Evolutionary conservation across 208 protist genomes (phyloP).

Genomic region (Leishmania tropica): DNA sequence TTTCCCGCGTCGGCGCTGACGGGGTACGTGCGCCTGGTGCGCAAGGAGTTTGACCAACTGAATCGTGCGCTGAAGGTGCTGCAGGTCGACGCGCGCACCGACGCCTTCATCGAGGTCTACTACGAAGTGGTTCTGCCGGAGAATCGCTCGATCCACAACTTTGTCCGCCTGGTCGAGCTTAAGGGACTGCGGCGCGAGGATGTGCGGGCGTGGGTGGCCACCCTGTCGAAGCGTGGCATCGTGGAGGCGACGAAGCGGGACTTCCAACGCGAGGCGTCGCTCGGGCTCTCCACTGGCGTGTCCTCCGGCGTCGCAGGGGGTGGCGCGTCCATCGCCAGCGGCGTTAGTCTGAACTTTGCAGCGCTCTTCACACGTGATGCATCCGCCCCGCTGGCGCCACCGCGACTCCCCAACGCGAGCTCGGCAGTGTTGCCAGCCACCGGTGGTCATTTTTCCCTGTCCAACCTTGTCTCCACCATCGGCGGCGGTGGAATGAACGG

Average conservation of each 20-base stretch:
- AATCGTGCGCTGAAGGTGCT: conserved; percentile 88
- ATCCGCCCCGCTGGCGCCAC: conserved; percentile 9
- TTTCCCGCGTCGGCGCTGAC: conserved; percentile 55
- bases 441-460: conserved; percentile 30
- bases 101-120: conserved; percentile 86
- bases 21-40: conserved; percentile 78
- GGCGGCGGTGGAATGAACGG: conserved; percentile 1
- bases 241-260: conserved; percentile 88
- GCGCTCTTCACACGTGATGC: conserved; percentile 52
- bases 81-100: conserved; percentile 71
- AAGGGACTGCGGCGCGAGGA: conserved; percentile 84
- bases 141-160: conserved; percentile 88
- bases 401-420: neutral
- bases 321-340: conserved; percentile 1
- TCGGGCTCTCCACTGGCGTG: conserved; percentile 43
- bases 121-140: conserved; percentile 81
- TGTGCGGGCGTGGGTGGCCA: conserved; percentile 74
- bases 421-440: conserved; percentile 8
- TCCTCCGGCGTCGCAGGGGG: conserved; percentile 5
- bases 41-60: conserved; percentile 80
- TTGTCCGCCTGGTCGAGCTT: conserved; percentile 84
- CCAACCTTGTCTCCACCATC: conserved; percentile 37
- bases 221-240: conserved; percentile 83
- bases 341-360: conserved; percentile 49
- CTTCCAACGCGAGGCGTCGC: conserved; percentile 38